A percentile compares a stretch with the other conserved stretches of the same genome.
phyloP scores from a whole-genome alignment of 108 stramenopile genomes.

The Pseudonitzschia multiseries region DNA sequence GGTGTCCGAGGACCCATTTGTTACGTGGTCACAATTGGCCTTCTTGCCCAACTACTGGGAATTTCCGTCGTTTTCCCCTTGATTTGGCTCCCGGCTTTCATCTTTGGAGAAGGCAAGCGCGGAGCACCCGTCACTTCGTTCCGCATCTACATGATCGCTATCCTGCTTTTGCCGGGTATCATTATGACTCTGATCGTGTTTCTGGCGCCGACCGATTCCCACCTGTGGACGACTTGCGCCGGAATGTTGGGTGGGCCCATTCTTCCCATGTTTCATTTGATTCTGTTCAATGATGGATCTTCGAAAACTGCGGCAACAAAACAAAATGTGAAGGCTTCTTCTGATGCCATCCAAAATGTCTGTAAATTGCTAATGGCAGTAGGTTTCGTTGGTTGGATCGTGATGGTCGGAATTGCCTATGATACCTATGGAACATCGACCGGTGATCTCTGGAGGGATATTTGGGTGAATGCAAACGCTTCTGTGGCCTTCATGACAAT shows the following conservation, averaged over 20 bases:
- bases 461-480: constrained; percentile 38
- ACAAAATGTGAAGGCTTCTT: constrained; percentile 7
- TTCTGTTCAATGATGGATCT: neutral
- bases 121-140: neutral
- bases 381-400: constrained; percentile 27
- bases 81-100: constrained; percentile 44
- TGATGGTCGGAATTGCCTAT: constrained; percentile 17
- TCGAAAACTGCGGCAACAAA: neutral
- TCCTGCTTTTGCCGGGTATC: constrained; percentile 3
- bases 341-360: constrained; percentile 12
- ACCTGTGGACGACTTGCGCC: constrained; percentile 37
- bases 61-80: constrained; percentile 43
- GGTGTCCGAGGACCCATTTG: constrained; percentile 26
- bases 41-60: constrained; percentile 48
- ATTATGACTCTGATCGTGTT: constrained; percentile 30
- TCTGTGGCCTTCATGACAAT: constrained; percentile 42
- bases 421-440: constrained; percentile 22
- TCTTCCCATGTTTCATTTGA: constrained; percentile 18
- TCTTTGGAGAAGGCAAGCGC: constrained; percentile 22
- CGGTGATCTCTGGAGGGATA: constrained; percentile 25
- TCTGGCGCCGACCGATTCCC: constrained; percentile 10
- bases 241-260: constrained; percentile 49
- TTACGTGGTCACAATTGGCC: constrained; percentile 34
- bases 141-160: neutral
- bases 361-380: neutral